phyloP scores from a whole-genome alignment of 768 basidiomycete species.

The Russula sp. region DNA sequence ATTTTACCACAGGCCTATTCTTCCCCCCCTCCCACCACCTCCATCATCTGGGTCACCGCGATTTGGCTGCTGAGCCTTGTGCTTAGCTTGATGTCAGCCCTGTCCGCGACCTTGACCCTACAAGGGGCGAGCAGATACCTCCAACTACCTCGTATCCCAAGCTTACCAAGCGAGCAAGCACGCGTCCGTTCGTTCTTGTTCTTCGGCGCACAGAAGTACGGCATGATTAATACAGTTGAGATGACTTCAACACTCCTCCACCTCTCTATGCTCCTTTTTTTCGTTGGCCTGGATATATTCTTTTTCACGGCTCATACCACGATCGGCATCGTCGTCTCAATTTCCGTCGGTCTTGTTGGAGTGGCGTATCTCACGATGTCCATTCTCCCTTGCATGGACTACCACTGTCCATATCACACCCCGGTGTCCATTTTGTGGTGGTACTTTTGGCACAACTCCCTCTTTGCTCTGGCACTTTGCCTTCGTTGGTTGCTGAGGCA shows the following conservation, averaged over 20 bases:
- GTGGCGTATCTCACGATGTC: conserved; percentile 14
- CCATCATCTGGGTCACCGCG: conserved; percentile 12
- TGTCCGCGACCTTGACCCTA: conserved; percentile 12
- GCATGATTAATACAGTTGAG: conserved; percentile 35
- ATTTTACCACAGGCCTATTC: neutral
- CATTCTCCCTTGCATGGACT: conserved; percentile 16
- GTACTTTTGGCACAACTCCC: neutral
- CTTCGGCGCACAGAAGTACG: conserved; percentile 34
- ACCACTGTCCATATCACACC: conserved; percentile 21
- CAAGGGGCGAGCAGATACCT: conserved; percentile 20
- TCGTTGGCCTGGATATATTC: conserved; percentile 42
- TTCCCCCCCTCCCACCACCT: neutral
- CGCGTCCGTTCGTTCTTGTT: conserved; percentile 33
- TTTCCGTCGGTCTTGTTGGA: conserved; percentile 4
- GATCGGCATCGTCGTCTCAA: conserved; percentile 12
- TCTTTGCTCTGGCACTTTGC: neutral
- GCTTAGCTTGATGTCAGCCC: conserved; percentile 15
- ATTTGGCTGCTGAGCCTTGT: conserved; percentile 17
- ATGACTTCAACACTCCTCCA: conserved; percentile 42
- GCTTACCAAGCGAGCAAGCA: conserved; percentile 29
- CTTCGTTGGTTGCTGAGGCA: neutral
- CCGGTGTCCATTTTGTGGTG: conserved; percentile 12
- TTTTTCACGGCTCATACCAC: conserved; percentile 26
- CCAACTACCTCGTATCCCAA: conserved; percentile 25
- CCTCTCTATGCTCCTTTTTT: conserved; percentile 41